phyloP scores from a whole-genome alignment of 2,329 filamentous ascomycete genomes.

The Claviceps quebecensis region DNA sequence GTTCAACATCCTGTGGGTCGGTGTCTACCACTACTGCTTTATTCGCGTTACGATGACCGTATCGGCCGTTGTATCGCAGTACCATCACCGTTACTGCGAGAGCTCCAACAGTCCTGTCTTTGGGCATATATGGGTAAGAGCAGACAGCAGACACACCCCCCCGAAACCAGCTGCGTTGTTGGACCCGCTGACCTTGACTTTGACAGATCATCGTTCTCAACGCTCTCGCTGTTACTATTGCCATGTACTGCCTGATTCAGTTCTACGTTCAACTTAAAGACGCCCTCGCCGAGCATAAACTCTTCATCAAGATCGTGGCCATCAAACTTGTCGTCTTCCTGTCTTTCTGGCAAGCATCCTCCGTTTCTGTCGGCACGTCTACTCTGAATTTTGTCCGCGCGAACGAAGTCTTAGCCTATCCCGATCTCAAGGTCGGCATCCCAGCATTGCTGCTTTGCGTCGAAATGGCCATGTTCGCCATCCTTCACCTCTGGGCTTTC shows the following conservation, averaged over 20 bases:
- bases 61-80: constrained; percentile 59
- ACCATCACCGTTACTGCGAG: constrained; percentile 60
- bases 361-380: constrained; percentile 38
- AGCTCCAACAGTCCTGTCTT: constrained; percentile 65
- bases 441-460: constrained; percentile 65
- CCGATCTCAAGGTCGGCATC: constrained; percentile 69
- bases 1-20: constrained; percentile 80
- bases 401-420: constrained; percentile 47
- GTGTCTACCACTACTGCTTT: constrained; percentile 77
- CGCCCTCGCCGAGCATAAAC: constrained; percentile 53
- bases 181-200: constrained; percentile 2
- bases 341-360: constrained; percentile 66
- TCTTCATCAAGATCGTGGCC: constrained; percentile 68
- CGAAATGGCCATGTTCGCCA: constrained; percentile 70
- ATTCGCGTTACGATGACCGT: constrained; percentile 69
- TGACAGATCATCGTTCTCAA: constrained; percentile 51
- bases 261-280: constrained; percentile 67
- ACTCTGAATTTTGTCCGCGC: constrained; percentile 48
- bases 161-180: background rate
- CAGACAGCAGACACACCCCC: background rate
- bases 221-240: constrained; percentile 57
- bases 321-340: constrained; percentile 90
- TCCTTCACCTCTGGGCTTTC: constrained; percentile 74
- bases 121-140: constrained; percentile 66
- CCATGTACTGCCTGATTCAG: constrained; percentile 81